Evolutionary conservation across 306 rosid genomes (phyloP).

Genomic region (Sindora glabra): DNA sequence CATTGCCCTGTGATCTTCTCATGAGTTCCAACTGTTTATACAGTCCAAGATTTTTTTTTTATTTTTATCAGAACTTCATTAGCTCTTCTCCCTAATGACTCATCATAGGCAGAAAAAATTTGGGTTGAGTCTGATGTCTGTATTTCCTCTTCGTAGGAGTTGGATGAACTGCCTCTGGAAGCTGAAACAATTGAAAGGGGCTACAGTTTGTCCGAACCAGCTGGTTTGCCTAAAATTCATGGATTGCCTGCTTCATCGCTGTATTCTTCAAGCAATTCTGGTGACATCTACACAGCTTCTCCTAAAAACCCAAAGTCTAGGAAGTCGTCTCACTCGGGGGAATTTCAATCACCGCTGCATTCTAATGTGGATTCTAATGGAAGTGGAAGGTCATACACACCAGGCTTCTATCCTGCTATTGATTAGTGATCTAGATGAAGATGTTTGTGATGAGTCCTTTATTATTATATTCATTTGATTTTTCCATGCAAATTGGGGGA

Average conservation of each 20-base stretch:
- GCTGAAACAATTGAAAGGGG: slow-evolving; percentile 96
- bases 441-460: no score
- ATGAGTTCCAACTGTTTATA: no score
- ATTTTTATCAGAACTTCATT: no score
- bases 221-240: slow-evolving; percentile 82
- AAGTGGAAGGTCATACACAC: slow-evolving; percentile 36
- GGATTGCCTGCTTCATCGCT: slow-evolving; percentile 74
- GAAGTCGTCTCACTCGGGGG: slow-evolving; percentile 87
- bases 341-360: slow-evolving; percentile 54
- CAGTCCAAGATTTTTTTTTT: no score
- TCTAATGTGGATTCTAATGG: slow-evolving; percentile 74
- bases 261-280: no score
- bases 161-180: slow-evolving; percentile 91
- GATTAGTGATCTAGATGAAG: no score
- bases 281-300: slow-evolving; percentile 56
- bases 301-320: slow-evolving; percentile 64
- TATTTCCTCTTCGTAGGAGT: slow-evolving; percentile 43
- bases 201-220: slow-evolving; percentile 61
- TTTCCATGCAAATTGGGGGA: no score
- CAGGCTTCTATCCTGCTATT: slow-evolving; percentile 52
- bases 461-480: no score
- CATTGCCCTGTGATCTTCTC: no score
- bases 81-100: no score
- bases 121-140: slow-evolving; percentile 8
- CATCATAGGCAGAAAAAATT: background rate